Evolutionary conservation across 768 basidiomycete genomes (phyloP).

Genomic region (Collybiopsis luxurians): DNA sequence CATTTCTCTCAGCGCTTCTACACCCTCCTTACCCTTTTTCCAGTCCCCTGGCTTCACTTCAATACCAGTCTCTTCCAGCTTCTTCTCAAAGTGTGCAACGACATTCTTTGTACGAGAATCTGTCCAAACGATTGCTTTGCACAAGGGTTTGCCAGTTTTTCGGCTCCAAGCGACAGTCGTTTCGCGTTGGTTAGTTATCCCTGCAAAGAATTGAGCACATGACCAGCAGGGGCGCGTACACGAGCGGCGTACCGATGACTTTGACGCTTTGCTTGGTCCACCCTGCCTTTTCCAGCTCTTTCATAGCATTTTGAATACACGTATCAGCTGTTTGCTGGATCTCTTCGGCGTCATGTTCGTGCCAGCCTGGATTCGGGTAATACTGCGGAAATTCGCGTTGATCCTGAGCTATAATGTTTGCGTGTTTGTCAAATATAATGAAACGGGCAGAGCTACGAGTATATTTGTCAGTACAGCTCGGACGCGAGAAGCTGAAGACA

Average conservation of each 20-base stretch:
- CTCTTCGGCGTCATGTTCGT: conserved; percentile 88
- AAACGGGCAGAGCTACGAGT: conserved; percentile 77
- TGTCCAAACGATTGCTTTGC: conserved; percentile 93
- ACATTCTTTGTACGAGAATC: conserved; percentile 89
- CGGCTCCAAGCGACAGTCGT: conserved; percentile 94
- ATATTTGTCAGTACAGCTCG: conserved; percentile 1
- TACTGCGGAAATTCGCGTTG: conserved; percentile 95
- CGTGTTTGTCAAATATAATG: conserved; percentile 85
- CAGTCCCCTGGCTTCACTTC: conserved; percentile 63
- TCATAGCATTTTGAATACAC: conserved; percentile 73
- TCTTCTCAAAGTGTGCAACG: conserved; percentile 76
- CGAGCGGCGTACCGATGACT: conserved; percentile 71
- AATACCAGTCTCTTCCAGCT: conserved; percentile 71
- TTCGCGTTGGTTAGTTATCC: conserved; percentile 97
- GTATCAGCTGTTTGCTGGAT: conserved; percentile 71
- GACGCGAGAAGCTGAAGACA: neutral
- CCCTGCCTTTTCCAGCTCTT: conserved; percentile 68
- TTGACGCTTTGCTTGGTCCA: conserved; percentile 83
- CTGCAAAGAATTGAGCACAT: conserved; percentile 31
- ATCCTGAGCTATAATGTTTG: conserved; percentile 83
- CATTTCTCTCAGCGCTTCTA: conserved; percentile 65
- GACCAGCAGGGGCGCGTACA: conserved; percentile 10
- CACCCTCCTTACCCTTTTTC: conserved; percentile 69
- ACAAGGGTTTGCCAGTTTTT: conserved; percentile 83
- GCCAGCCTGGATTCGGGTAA: conserved; percentile 92